Percentiles rank a stretch among this genome's conserved stretches.
These are phyloP conservation scores for Myxozyma neotropica DNA, from an alignment of 805 yeast genomes.

Conservation along the genomic window DNA sequence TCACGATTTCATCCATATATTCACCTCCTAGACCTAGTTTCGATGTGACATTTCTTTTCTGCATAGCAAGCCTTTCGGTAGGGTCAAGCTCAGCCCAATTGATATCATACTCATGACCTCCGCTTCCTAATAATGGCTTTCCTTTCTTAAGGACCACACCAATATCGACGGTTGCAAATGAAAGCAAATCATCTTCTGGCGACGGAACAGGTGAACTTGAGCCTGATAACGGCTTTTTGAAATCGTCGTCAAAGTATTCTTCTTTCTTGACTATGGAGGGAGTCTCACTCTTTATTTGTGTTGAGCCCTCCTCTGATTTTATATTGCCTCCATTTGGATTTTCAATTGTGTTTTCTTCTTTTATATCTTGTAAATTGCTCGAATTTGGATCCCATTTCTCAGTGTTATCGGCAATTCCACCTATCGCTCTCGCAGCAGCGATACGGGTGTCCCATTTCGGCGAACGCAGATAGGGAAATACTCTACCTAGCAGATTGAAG, in stretches of 20 bases:
- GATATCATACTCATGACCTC: constrained; percentile 53
- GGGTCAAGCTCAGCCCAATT: constrained; percentile 46
- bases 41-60: constrained; percentile 49
- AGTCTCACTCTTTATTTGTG: neutral
- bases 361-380: neutral
- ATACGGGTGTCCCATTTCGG: constrained; percentile 95
- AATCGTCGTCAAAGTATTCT: neutral
- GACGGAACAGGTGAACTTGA: neutral
- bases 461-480: constrained; percentile 82
- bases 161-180: constrained; percentile 45
- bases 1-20: constrained; percentile 42
- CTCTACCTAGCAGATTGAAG: constrained; percentile 77
- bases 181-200: constrained; percentile 38
- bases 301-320: neutral
- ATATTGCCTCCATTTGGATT: neutral
- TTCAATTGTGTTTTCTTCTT: neutral
- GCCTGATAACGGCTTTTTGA: neutral
- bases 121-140: constrained; percentile 62
- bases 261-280: neutral
- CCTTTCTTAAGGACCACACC: constrained; percentile 46
- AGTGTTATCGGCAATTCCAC: constrained; percentile 83
- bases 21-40: constrained; percentile 51
- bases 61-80: constrained; percentile 54
- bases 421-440: constrained; percentile 92
- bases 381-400: constrained; percentile 82